Conservation (phyloP, 2,329 filamentous ascomycete genomes). For the Nemania sp. region DNA sequence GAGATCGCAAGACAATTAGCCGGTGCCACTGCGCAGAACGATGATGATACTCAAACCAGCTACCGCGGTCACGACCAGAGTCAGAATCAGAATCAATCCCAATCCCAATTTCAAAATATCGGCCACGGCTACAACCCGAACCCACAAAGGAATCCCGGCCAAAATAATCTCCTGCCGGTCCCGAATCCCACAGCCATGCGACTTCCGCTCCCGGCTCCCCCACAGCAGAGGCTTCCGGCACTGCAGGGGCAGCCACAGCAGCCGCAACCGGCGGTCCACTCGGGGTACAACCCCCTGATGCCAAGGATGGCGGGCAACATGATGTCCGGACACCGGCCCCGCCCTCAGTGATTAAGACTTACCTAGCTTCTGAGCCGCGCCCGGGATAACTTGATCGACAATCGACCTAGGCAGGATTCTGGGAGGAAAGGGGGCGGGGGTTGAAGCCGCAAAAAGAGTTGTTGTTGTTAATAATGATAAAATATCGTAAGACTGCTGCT, state of each 20-base stretch:
- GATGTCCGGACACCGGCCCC: slow-evolving; percentile 10
- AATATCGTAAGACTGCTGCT: no score
- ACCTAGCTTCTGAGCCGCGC: neutral
- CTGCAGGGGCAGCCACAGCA: neutral
- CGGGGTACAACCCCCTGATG: slow-evolving; percentile 11
- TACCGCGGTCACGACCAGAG: neutral
- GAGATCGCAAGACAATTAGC: slow-evolving; percentile 27
- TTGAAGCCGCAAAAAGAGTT: no score
- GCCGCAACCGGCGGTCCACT: neutral
- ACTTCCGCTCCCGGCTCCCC: slow-evolving; percentile 13
- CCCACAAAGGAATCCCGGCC: neutral
- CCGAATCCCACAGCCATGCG: neutral
- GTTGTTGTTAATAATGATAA: no score
- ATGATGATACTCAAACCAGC: neutral
- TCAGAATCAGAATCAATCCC: neutral
- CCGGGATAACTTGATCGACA: neutral
- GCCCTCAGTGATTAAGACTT: neutral
- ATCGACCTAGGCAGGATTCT: no score
- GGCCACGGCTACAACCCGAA: neutral
- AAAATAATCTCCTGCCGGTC: neutral
- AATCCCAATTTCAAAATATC: neutral
- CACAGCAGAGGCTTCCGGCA: slow-evolving; percentile 1
- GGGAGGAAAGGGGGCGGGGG: neutral
- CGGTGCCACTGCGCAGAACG: neutral
- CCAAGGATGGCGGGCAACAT: slow-evolving; percentile 3